Evolutionary conservation across 805 yeast genomes (phyloP).

Genomic region (Candida xyloterini): DNA sequence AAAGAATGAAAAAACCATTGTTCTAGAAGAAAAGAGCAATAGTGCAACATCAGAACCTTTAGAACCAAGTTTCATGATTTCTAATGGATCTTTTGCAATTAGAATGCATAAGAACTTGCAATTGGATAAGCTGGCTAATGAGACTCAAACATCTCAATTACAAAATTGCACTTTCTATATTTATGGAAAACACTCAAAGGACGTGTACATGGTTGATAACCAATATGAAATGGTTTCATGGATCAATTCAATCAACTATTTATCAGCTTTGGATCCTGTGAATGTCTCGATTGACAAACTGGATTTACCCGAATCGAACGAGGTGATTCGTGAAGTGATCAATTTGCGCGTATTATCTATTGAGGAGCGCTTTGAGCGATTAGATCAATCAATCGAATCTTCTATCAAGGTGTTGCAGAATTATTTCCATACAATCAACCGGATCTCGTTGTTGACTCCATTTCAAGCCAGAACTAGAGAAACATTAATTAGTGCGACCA

Average conservation of each 20-base stretch:
- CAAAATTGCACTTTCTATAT: conserved; percentile 34
- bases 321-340: conserved; percentile 21
- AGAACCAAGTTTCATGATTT: conserved; percentile 27
- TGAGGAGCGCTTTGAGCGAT: conserved; percentile 10
- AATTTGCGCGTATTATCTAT: conserved; percentile 11
- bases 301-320: conserved; percentile 6
- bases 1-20: conserved; percentile 19
- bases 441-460: conserved; percentile 51
- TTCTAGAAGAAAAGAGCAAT: conserved; percentile 28
- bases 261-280: conserved; percentile 44
- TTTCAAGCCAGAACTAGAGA: conserved; percentile 52
- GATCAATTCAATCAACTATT: conserved; percentile 54
- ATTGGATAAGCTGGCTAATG: conserved; percentile 25
- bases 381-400: conserved; percentile 19
- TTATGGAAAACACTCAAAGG: conserved; percentile 40
- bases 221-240: conserved; percentile 53
- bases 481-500: conserved; percentile 41
- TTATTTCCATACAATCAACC: conserved; percentile 34
- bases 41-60: conserved; percentile 22
- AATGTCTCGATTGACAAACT: conserved; percentile 24
- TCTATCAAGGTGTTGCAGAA: conserved; percentile 38
- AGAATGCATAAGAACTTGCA: conserved; percentile 25
- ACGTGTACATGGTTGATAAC: conserved; percentile 40
- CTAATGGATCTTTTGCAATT: conserved; percentile 29
- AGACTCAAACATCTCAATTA: conserved; percentile 8